Percentiles rank a stretch among this genome's conserved stretches.
Conservation (phyloP, 2,329 filamentous ascomycete genomes). For the Pleomassaria siparia region DNA sequence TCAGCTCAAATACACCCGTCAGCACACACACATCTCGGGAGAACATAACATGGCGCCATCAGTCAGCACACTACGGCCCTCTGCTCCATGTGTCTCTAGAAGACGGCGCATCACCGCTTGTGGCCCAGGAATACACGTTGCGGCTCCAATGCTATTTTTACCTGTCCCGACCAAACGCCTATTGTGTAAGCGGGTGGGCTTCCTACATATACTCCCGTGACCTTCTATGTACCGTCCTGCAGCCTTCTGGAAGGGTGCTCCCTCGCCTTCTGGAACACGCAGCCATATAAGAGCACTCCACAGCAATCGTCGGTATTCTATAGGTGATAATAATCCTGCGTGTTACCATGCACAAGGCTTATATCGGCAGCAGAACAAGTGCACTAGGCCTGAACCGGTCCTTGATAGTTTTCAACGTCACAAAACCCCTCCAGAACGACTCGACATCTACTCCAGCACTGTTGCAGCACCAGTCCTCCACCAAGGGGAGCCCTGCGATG, state of each 20-base stretch:
- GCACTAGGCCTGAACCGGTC: constrained; percentile 35
- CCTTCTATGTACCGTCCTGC: constrained; percentile 7
- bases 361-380: constrained; percentile 21
- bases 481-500: constrained; percentile 13
- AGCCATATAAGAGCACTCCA: not conserved
- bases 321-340: not conserved
- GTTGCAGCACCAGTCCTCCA: constrained; percentile 26
- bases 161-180: constrained; percentile 9
- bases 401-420: constrained; percentile 32
- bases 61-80: constrained; percentile 15
- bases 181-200: constrained; percentile 5
- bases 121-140: constrained; percentile 19
- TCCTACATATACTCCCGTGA: constrained; percentile 22
- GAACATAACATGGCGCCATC: constrained; percentile 18
- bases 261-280: constrained; percentile 13
- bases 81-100: not conserved
- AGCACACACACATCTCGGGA: not conserved
- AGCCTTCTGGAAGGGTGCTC: constrained; percentile 15
- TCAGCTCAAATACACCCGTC: constrained; percentile 10
- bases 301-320: not conserved
- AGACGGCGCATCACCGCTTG: constrained; percentile 10
- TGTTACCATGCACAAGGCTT: constrained; percentile 10
- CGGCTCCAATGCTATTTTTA: constrained; percentile 37
- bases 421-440: constrained; percentile 29
- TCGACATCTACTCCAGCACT: constrained; percentile 23